Evolutionary conservation across 2,329 filamentous ascomycete species (phyloP), one percentile per base, ranked within the genome.

Genomic region (Fusarium coffeatum): DNA sequence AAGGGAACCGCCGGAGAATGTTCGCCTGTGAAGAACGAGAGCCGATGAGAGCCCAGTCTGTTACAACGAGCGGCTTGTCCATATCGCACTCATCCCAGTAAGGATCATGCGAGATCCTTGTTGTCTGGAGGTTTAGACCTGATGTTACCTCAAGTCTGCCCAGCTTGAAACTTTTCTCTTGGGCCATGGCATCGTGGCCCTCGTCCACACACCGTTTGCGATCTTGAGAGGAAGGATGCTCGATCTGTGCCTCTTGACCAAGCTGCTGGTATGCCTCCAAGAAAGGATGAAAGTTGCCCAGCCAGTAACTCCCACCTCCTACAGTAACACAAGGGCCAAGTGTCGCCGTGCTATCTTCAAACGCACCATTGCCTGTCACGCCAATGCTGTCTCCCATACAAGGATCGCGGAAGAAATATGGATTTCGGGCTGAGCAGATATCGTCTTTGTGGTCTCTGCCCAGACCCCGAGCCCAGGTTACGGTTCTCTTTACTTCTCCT

Each of bases 351-450:
- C 74, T 77, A 37, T 82, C 80, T 2, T 78, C 74, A 54, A 74
- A 75, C 7, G 64, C 59, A 6, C 72, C 76, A 16, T 72, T 73
- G 2, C 76, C 77, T 8, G 60, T 68, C 16, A 80, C 74, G 11
- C 82, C 82, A 41, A 84, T 82, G 61, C 81, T 83, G 50, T 84
- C 82, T 4, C 82, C 82, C 82, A 84, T 84, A 55, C 81, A 80
- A 5, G 80, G 82, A n/a, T 68, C 77, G 40, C 72, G 66, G 67
- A 83, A 84, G 65, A 77, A 80, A 48, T 82, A 83, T 3, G 82
- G 82, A 66, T 84, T 84, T 16, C 81, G 76, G 8, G 82, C 76
- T 34, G 59, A 49, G 63, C 81, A 83, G 2, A 83, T 73, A 13
- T 83, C 82, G 60, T 84, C 82, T 3, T 78, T 80, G 64, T 79